These are phyloP conservation scores for Chloropicon primus DNA, from an alignment of 139 green algal species.

Conservation along the genomic window DNA sequence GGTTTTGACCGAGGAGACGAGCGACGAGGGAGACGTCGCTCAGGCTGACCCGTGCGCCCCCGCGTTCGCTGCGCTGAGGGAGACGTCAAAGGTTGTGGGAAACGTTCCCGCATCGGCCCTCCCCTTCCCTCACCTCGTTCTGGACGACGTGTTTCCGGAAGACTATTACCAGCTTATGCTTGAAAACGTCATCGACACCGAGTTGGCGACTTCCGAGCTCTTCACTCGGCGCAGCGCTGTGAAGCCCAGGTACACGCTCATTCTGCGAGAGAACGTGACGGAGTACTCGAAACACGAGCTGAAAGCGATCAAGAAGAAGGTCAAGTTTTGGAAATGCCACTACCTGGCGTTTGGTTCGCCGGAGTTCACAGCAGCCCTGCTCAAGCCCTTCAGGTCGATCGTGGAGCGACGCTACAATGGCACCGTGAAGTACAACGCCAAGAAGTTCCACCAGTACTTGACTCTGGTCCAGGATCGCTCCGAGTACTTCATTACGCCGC, in stretches of 20 bases:
- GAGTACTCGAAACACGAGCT: neutral
- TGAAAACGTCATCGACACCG: neutral
- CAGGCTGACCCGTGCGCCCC: neutral
- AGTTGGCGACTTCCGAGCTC: neutral
- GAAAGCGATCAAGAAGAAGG: neutral
- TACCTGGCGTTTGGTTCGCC: neutral
- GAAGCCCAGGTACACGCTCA: neutral
- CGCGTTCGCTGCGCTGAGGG: neutral
- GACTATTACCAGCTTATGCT: neutral
- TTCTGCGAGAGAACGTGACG: neutral
- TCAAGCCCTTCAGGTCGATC: neutral
- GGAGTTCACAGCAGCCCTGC: neutral
- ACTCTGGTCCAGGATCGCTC: neutral
- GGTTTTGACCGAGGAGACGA: neutral
- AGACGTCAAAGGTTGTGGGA: neutral
- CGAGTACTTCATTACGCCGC: neutral
- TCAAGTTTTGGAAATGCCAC: neutral
- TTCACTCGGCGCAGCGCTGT: neutral
- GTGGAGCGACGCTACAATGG: neutral
- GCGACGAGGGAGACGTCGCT: too few relatives aligned
- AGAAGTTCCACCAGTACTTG: neutral
- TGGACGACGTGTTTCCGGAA: neutral
- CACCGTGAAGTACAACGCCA: neutral
- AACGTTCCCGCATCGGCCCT: neutral
- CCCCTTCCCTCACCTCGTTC: neutral